Conservation (phyloP, 192 early-diverging fungal genomes). For the Jimgerdemannia lactiflua region DNA sequence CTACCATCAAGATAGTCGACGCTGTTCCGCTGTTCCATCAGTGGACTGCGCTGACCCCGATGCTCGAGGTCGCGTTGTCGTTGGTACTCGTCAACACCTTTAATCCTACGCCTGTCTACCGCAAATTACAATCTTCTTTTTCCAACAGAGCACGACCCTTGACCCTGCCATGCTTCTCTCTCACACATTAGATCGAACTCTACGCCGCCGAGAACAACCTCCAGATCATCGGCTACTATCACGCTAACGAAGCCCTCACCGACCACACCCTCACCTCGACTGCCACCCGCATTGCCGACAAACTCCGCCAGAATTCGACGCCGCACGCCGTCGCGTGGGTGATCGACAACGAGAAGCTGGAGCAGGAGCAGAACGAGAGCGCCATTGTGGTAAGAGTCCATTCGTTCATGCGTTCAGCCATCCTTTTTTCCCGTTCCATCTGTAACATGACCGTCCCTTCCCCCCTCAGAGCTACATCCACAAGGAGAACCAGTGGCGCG, state of each 20-base stretch:
- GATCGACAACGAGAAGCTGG: neutral
- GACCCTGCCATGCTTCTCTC: constrained; percentile 5
- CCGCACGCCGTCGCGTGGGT: constrained; percentile 23
- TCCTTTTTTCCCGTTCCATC: neutral
- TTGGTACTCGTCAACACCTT: constrained; percentile 48
- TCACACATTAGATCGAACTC: constrained; percentile 46
- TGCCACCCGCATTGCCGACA: constrained; percentile 49
- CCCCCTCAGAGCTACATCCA: constrained; percentile 42
- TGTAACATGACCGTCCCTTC: too few relatives aligned
- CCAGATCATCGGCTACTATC: constrained; percentile 62
- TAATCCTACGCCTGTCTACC: neutral
- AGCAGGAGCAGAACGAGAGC: constrained; percentile 14
- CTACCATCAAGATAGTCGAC: constrained; percentile 45
- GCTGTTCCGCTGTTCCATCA: constrained; percentile 85
- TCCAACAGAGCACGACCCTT: neutral
- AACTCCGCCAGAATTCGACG: constrained; percentile 38
- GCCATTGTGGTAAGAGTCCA: constrained; percentile 24
- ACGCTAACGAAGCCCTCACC: constrained; percentile 46
- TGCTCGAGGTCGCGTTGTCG: constrained; percentile 82
- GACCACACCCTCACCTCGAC: constrained; percentile 41
- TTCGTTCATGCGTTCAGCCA: neutral
- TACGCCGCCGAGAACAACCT: constrained; percentile 45
- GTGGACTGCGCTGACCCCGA: constrained; percentile 74
- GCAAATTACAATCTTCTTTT: neutral
- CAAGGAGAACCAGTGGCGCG: constrained; percentile 52